A percentile compares a stretch with the other conserved stretches of the same genome.
Conservation (phyloP, 2,329 filamentous ascomycete genomes). For the Neonectria coccinea region DNA sequence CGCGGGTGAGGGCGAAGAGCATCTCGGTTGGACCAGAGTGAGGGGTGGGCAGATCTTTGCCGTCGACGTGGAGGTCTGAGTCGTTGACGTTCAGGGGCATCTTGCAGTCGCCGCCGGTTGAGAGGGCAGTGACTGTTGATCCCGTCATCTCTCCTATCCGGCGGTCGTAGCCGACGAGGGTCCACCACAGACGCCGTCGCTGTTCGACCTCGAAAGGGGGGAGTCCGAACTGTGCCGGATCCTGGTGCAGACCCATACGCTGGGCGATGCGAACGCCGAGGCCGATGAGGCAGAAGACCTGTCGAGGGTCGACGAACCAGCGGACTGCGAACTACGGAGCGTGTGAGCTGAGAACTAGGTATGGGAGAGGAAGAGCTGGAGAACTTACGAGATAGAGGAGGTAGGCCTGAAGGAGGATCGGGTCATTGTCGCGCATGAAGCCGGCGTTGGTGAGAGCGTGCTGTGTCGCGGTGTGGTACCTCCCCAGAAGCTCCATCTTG, state of each 20-base stretch:
- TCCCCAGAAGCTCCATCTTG: slow-evolving; percentile 62
- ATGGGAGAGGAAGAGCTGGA: background rate
- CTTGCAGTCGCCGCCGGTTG: slow-evolving; percentile 65
- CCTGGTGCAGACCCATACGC: slow-evolving; percentile 75
- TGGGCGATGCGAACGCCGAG: slow-evolving; percentile 76
- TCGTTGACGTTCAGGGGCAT: slow-evolving; percentile 73
- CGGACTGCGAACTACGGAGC: slow-evolving; percentile 57
- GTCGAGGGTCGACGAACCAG: slow-evolving; percentile 68
- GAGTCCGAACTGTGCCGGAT: slow-evolving; percentile 65
- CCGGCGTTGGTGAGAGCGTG: slow-evolving; percentile 74
- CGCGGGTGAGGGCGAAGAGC: slow-evolving; percentile 67
- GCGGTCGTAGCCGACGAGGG: slow-evolving; percentile 74
- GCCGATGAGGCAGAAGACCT: slow-evolving; percentile 65
- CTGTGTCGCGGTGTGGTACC: slow-evolving; percentile 69
- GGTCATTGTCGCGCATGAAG: slow-evolving; percentile 74
- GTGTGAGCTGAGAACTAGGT: slow-evolving; percentile 14
- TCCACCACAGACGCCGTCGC: slow-evolving; percentile 80
- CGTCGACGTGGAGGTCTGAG: slow-evolving; percentile 67
- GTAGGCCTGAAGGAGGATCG: slow-evolving; percentile 75
- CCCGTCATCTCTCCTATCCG: slow-evolving; percentile 76
- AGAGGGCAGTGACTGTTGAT: slow-evolving; percentile 67
- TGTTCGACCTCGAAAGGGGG: slow-evolving; percentile 74
- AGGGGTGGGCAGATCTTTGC: slow-evolving; percentile 64
- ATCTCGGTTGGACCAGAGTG: slow-evolving; percentile 69
- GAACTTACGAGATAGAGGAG: slow-evolving; percentile 72